phyloP scores from a whole-genome alignment of 1,139 yeast genomes.

The Yamadazyma atlantica region DNA sequence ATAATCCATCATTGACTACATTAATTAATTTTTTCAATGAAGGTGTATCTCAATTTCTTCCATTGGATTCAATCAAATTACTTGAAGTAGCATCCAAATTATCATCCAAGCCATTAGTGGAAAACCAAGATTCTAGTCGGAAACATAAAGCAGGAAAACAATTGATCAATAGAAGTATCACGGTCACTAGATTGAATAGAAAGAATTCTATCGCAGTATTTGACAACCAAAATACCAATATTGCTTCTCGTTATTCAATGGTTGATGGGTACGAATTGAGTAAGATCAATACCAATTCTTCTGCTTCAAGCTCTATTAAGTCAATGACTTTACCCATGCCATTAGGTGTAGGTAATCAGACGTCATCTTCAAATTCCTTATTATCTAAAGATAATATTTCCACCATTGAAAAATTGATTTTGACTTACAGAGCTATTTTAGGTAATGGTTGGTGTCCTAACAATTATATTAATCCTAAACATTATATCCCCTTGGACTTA shows the following conservation, averaged over 20 bases:
- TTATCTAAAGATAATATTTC: conserved; percentile 38
- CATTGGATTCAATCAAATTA: conserved; percentile 61
- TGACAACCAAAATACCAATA: conserved; percentile 19
- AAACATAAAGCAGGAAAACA: conserved; percentile 21
- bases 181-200: conserved; percentile 29
- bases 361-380: conserved; percentile 37
- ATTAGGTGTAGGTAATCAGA: conserved; percentile 42
- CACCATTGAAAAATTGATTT: conserved; percentile 45
- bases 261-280: conserved; percentile 54
- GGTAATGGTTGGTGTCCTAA: conserved; percentile 50
- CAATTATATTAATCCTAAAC: conserved; percentile 25
- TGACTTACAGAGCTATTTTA: conserved; percentile 51
- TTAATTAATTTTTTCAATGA: conserved; percentile 77
- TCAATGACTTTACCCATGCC: conserved; percentile 46
- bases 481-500: conserved; percentile 30
- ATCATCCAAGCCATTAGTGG: conserved; percentile 36
- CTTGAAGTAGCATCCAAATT: conserved; percentile 63
- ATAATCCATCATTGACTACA: conserved; percentile 62
- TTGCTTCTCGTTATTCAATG: conserved; percentile 40
- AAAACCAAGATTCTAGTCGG: conserved; percentile 18
- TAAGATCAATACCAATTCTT: conserved; percentile 44
- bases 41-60: conserved; percentile 56
- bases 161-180: conserved; percentile 48
- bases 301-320: conserved; percentile 36
- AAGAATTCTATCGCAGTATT: conserved; percentile 20